These are phyloP conservation scores for Triticum urartu DNA, from an alignment of 176 grass and related monocot species.

Conservation along the genomic window DNA sequence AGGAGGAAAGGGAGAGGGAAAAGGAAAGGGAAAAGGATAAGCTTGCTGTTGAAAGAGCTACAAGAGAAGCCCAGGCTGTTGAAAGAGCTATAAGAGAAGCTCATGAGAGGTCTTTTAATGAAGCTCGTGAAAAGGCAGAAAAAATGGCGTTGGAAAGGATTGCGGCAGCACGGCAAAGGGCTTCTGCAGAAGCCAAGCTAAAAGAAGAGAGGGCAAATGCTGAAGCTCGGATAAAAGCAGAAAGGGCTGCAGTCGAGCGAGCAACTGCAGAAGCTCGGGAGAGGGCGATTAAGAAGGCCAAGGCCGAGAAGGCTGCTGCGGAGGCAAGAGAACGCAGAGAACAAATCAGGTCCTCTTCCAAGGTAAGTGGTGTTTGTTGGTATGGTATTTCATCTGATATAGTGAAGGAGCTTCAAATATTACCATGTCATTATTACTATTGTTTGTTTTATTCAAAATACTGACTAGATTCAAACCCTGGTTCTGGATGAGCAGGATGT, in stretches of 20 bases:
- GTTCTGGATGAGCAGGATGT: conserved; percentile 44
- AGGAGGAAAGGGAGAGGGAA: conserved; percentile 73
- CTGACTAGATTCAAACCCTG: conserved; percentile 3
- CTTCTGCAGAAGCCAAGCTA: conserved; percentile 56
- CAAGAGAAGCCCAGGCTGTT: conserved; percentile 71
- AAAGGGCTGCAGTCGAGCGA: conserved; percentile 83
- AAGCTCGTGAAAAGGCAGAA: conserved; percentile 72
- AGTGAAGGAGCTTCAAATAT: not conserved
- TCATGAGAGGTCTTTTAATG: conserved; percentile 61
- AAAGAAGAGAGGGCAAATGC: conserved; percentile 67
- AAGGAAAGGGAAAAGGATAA: conserved; percentile 82
- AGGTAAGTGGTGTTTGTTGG: conserved; percentile 32
- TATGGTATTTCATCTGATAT: not conserved
- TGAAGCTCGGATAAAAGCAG: conserved; percentile 70
- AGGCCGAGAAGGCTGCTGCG: conserved; percentile 67
- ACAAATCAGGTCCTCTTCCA: conserved; percentile 58
- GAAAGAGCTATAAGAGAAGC: conserved; percentile 86
- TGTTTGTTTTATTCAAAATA: not conserved
- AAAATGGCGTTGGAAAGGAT: conserved; percentile 72
- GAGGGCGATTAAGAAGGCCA: conserved; percentile 82
- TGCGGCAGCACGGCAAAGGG: conserved; percentile 67
- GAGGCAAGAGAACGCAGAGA: conserved; percentile 68
- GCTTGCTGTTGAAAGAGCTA: conserved; percentile 85
- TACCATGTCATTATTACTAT: not conserved
- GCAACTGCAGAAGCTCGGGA: conserved; percentile 87